phyloP scores from a whole-genome alignment of 164 flowering plant genomes.

The Liquidambar formosana region DNA sequence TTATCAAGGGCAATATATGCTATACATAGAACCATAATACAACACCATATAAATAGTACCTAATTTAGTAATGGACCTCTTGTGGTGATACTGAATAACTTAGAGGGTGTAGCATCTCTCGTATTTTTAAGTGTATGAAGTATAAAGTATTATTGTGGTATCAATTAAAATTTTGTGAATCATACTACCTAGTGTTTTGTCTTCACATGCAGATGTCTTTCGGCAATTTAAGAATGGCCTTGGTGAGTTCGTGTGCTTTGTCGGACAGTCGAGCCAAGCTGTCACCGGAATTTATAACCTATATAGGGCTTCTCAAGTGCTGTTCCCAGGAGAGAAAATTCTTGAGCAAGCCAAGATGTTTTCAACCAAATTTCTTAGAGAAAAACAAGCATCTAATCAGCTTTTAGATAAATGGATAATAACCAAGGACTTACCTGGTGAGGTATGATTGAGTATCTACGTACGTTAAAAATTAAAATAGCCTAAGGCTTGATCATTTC shows the following conservation, averaged over 20 bases:
- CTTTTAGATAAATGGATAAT: constrained; percentile 92
- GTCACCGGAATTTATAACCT: constrained; percentile 85
- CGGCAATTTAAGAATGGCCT: constrained; percentile 60
- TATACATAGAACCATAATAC: no score
- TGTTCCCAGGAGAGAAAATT: constrained; percentile 68
- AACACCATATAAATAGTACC: no score
- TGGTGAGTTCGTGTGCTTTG: constrained; percentile 74
- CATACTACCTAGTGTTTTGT: not conserved
- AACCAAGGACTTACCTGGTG: constrained; percentile 79
- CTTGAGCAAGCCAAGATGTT: constrained; percentile 63
- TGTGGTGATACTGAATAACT: no score
- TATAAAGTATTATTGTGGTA: no score
- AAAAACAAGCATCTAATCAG: constrained; percentile 54
- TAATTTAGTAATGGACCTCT: no score
- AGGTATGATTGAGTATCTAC: no score
- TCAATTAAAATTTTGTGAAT: not conserved
- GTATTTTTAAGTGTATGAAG: no score
- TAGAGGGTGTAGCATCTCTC: no score
- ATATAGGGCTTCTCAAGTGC: constrained; percentile 70
- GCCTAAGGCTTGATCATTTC: no score
- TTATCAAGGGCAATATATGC: no score
- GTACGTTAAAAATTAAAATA: no score
- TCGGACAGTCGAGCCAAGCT: constrained; percentile 75
- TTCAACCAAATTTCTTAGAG: constrained; percentile 51
- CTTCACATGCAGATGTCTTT: constrained; percentile 61